Evolutionary conservation across 1,284 basidiomycete species (phyloP), one percentile per base, ranked within the genome.

Genomic region (Clitocybe nebularis): DNA sequence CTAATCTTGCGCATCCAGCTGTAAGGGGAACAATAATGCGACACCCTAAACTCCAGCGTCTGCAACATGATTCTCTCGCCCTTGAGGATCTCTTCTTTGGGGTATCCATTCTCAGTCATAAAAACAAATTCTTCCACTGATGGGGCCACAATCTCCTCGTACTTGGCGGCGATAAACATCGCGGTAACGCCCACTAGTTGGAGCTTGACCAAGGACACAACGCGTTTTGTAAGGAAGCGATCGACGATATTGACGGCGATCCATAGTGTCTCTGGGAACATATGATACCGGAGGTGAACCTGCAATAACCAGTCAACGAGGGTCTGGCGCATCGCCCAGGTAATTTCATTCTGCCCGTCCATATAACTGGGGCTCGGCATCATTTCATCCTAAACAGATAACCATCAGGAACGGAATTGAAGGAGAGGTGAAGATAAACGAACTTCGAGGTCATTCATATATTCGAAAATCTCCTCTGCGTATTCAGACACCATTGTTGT

Each of bases 401-500:
- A 20, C 43, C 46, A 35, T 44, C 25, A 39, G 36, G 14, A 28
- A 41, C 17, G 28, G 35, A 16, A 5, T 16, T 16, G 20, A 50
- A 21, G 7, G 36, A 11, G 26, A 26, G 9, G 25, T 37, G 34
- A 48, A 13, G 9, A 24, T 6, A 38, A 13, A 65, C 75, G 23
- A 48, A 93, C 90, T 78, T 97, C 93, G 39, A 96, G 79, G 43
- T 89, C 78, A 49, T 74, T 75, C 96, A 99, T 99, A 68, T 99
- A 98, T 48, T 79, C 76, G 58, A 99, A 99, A 60, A 99, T 99
- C 47, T 99, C 95, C 21, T 94, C 90, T 19, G 93, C 80, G 61
- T 99, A 99, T 65, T 99, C 96, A 35, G 93, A 93, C 16, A 96
- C 93, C 95, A 99, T 97, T 7, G 91, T 93, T 19, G 88, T 88